phyloP scores from a whole-genome alignment of 257 asterid species.

The Cruciata laevipes region DNA sequence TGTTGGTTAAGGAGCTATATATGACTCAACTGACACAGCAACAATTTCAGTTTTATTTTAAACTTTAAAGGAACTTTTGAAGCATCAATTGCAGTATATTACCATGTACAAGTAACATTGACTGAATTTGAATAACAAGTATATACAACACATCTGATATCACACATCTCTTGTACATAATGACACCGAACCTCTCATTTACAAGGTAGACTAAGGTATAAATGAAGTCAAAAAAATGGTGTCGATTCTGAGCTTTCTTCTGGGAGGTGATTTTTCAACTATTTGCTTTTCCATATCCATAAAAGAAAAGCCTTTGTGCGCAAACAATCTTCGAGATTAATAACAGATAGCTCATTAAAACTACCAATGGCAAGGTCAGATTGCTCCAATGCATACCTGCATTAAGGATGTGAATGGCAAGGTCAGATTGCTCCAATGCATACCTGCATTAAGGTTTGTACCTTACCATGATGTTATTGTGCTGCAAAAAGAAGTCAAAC shows the following conservation, averaged over 20 bases:
- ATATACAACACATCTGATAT: neutral
- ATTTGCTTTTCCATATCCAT: constrained; percentile 90
- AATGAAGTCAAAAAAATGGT: constrained; percentile 58
- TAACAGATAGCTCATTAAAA: constrained; percentile 78
- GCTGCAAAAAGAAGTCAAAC: neutral
- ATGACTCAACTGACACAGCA: too few species aligned
- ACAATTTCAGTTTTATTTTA: neutral
- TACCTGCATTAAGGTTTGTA: neutral
- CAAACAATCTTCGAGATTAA: constrained; percentile 83
- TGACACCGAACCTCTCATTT: neutral
- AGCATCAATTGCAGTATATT: neutral
- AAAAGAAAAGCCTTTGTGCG: constrained; percentile 72
- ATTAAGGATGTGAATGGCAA: neutral
- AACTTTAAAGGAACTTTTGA: neutral
- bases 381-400: constrained; percentile 81
- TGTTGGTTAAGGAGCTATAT: too few species aligned
- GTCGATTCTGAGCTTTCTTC: constrained; percentile 81
- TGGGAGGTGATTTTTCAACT: constrained; percentile 50
- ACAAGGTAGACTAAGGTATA: constrained; percentile 5
- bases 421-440: too few species aligned
- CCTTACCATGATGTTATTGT: neutral
- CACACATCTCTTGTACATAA: neutral
- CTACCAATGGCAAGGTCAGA: constrained; percentile 82
- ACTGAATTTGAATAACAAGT: neutral
- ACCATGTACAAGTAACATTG: constrained; percentile 1